phyloP scores from a whole-genome alignment of 306 rosid species.

The Begonia peltatifolia region DNA sequence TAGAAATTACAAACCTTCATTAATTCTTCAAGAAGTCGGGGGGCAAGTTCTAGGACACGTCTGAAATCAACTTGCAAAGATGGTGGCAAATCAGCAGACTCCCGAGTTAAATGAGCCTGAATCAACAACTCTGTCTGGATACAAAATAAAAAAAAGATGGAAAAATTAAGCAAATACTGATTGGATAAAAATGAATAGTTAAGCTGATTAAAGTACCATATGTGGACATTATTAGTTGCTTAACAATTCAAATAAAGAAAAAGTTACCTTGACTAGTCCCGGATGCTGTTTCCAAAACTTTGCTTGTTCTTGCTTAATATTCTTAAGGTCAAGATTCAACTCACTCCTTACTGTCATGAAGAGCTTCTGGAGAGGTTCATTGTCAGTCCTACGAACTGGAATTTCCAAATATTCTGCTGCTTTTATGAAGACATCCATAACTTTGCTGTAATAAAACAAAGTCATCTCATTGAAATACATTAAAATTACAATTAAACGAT shows the following conservation, averaged over 20 bases:
- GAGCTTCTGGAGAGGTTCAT: constrained; percentile 91
- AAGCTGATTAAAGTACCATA: no score
- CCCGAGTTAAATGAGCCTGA: constrained; percentile 90
- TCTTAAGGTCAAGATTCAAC: constrained; percentile 93
- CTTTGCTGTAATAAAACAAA: constrained; percentile 46
- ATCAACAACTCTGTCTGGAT: constrained; percentile 88
- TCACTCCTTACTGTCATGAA: constrained; percentile 94
- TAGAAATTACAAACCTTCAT: constrained; percentile 48
- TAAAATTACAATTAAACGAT: no score
- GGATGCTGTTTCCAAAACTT: constrained; percentile 99
- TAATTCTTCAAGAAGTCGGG: constrained; percentile 95
- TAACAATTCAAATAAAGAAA: constrained; percentile 6
- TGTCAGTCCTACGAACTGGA: constrained; percentile 92
- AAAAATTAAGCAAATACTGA: constrained; percentile 14
- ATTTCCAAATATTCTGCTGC: constrained; percentile 93
- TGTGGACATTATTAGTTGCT: not conserved
- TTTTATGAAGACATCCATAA: constrained; percentile 94
- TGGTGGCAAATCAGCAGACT: constrained; percentile 54
- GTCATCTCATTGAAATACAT: no score
- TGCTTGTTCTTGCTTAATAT: constrained; percentile 96
- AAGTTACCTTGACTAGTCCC: constrained; percentile 75
- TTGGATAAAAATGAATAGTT: not conserved
- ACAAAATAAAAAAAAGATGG: constrained; percentile 18
- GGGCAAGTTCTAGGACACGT: constrained; percentile 78
- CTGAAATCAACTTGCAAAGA: constrained; percentile 69